These are phyloP conservation scores for Veloboletus limbatus DNA, from an alignment of 1,284 basidiomycete genomes.

Conservation along the genomic window DNA sequence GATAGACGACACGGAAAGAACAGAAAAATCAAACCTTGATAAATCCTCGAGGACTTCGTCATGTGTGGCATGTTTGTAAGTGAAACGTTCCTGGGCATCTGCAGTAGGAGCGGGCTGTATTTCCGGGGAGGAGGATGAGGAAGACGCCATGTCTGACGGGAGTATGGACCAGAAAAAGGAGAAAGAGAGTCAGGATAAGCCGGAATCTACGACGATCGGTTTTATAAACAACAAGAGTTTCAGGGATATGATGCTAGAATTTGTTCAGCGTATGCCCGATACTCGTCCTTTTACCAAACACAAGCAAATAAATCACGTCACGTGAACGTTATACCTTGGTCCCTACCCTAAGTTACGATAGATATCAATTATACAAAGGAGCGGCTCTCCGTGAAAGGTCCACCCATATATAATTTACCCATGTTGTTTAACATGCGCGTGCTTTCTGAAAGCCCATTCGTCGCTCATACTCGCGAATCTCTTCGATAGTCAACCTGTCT, in stretches of 20 bases:
- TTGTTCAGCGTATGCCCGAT: constrained; percentile 18
- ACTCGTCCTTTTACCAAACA: constrained; percentile 20
- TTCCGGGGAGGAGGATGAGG: constrained; percentile 73
- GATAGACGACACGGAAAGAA: constrained; percentile 8
- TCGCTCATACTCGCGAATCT: constrained; percentile 82
- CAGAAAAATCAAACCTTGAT: constrained; percentile 55
- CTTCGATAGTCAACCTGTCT: constrained; percentile 78
- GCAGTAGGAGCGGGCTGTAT: constrained; percentile 49
- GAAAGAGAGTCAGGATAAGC: constrained; percentile 46
- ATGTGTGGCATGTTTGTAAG: constrained; percentile 63
- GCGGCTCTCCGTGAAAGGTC: no score
- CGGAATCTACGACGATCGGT: constrained; percentile 31
- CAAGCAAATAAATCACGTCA: constrained; percentile 31
- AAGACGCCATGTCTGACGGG: constrained; percentile 44
- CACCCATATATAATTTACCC: constrained; percentile 12
- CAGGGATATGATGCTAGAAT: constrained; percentile 29
- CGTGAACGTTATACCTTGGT: constrained; percentile 13
- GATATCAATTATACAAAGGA: no score
- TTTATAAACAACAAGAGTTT: constrained; percentile 32
- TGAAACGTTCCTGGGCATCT: constrained; percentile 48
- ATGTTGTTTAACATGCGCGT: constrained; percentile 13
- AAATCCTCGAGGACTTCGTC: constrained; percentile 88
- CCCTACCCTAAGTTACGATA: background rate
- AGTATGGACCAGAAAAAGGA: constrained; percentile 24
- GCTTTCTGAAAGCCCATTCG: constrained; percentile 80